A percentile compares a stretch with the other conserved stretches of the same genome.
These are phyloP conservation scores for Penicillium manginii DNA, from an alignment of 495 filamentous ascomycete genomes.

Conservation along the genomic window DNA sequence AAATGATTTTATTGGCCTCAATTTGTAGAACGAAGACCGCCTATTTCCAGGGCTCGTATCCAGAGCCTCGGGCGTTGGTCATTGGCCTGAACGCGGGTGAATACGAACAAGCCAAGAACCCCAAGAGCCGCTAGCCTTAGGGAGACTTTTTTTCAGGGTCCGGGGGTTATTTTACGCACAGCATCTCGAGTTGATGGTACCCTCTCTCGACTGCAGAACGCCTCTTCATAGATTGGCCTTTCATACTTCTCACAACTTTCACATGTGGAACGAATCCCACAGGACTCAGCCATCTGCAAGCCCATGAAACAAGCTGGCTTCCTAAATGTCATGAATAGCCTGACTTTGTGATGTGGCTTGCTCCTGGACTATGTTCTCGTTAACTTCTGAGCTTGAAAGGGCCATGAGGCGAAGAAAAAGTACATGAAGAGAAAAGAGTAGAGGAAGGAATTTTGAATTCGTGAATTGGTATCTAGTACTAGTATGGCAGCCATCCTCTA, in stretches of 20 bases:
- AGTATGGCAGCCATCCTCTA: slow-evolving; percentile 21
- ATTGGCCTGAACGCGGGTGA: slow-evolving; percentile 9
- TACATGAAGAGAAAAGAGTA: not conserved
- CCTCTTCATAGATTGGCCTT: not conserved
- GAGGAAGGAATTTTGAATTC: slow-evolving; percentile 10
- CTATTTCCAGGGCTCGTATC: slow-evolving; percentile 16
- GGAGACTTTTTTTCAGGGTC: not conserved
- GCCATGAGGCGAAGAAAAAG: not conserved
- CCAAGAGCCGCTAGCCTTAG: slow-evolving; percentile 6
- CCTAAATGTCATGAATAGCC: not conserved
- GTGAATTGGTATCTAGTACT: slow-evolving; percentile 41
- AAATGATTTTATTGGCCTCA: not conserved
- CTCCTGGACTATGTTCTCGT: not conserved
- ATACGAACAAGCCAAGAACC: slow-evolving; percentile 21
- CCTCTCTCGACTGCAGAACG: not conserved
- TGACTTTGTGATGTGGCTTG: not conserved
- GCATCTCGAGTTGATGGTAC: no score
- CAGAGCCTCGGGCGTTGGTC: not conserved
- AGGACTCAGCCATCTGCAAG: not conserved
- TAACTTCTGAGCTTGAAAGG: not conserved
- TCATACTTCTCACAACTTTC: no score
- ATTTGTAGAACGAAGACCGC: not conserved
- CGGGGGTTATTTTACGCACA: not conserved
- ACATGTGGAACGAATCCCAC: no score
- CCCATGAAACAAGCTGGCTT: not conserved